A percentile compares a stretch with the other conserved stretches of the same genome.
Evolutionary conservation across 148 eudicot genomes (phyloP).

Genomic region (Agrostemma githago): DNA sequence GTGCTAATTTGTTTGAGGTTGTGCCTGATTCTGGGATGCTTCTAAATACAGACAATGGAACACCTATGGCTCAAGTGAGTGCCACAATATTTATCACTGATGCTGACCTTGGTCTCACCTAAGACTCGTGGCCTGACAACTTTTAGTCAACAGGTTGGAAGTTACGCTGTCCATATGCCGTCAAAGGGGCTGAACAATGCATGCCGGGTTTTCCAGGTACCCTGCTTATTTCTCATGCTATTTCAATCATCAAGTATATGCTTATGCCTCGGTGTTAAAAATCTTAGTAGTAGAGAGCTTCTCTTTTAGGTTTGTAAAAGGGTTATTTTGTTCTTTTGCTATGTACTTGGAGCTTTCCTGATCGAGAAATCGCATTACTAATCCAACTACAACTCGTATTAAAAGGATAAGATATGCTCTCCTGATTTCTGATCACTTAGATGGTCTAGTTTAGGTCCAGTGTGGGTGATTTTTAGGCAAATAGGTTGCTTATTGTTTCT

Average conservation of each 20-base stretch:
- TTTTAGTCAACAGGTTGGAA: constrained; percentile 52
- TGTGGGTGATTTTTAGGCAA: background rate
- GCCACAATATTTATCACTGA: background rate
- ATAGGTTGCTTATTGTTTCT: background rate
- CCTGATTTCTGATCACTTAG: background rate
- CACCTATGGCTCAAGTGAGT: constrained; percentile 90
- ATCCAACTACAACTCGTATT: too few relatives aligned
- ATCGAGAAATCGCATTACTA: too few relatives aligned
- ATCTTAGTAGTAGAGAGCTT: background rate
- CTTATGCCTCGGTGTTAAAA: background rate
- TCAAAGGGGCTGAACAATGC: constrained; percentile 38
- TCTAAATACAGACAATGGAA: constrained; percentile 91
- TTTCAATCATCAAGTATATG: background rate
- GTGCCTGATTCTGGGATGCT: constrained; percentile 87
- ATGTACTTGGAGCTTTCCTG: background rate
- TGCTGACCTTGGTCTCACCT: background rate
- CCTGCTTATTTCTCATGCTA: constrained; percentile 1
- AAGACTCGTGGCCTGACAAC: background rate
- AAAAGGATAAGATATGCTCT: background rate
- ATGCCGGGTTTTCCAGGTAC: constrained; percentile 87
- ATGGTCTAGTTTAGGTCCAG: background rate
- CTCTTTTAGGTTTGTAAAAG: background rate
- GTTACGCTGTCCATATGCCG: constrained; percentile 38
- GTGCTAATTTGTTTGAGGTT: constrained; percentile 87
- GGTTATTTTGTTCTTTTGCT: constrained; percentile 3